Evolutionary conservation across 1,139 yeast genomes (phyloP), one percentile per base, ranked within the genome.

Genomic region (Yamadazyma kanchanaburiensis): DNA sequence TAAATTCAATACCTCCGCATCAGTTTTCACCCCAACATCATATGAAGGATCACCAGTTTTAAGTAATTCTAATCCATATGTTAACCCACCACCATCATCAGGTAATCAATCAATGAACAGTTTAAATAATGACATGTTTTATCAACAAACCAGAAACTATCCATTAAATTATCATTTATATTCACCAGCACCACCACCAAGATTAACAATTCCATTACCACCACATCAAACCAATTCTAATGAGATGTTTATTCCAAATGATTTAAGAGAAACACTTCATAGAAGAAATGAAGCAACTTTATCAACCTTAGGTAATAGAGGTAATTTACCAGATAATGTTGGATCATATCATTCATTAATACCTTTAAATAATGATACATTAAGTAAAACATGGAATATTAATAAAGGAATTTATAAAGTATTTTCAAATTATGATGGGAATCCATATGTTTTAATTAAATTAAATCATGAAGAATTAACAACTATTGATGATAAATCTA

Each of bases 151-250:
- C 16, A 35, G 49, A 4, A 45, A 58, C 27, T 81, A 67, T 44
- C 91, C 95, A 2, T 62, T 87, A 28, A 91, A 88, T 48, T 85
- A 86, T 50, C 96, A 89, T 55, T 59, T 88, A 28, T 89, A 89
- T 55, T 94, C 96, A 0, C 96, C 97, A 2, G 74, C 77, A 12
- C 86, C 95, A 3, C 94, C 94, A 4, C 89, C 89, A 16, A 77
- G 84, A 41, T 57, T 77, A 35, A 64, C 71, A 12, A 57, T 74
- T 7, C 79, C 80, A 4, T 59, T 82, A 38, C 71, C 74, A 25
- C 75, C 84, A 2, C 77, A 87, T 51, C 89, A 87, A 55, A 72
- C 87, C 28, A 76, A 75, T 24, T 75, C 81, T 4, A 75, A 74
- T 36, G 74, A 72, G 38, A 68, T 89, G 53, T 89, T 88, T 52